A percentile compares a stretch with the other conserved stretches of the same genome.
These are phyloP conservation scores for Phycomyces nitens DNA, from an alignment of 192 early-diverging fungal species.

Conservation along the genomic window DNA sequence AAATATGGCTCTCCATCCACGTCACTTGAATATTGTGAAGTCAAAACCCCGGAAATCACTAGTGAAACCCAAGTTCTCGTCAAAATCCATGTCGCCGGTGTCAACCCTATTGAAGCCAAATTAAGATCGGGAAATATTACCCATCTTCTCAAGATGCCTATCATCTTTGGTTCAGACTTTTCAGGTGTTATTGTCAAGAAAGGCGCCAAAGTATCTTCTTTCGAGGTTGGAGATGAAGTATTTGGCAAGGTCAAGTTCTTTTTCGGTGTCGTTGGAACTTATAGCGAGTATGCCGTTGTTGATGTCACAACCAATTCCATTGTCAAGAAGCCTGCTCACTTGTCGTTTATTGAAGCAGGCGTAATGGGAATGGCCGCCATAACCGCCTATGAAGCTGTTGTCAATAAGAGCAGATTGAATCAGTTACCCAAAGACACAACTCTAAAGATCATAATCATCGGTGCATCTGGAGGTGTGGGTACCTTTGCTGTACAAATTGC, in stretches of 20 bases:
- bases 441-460: conserved; percentile 43
- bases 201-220: conserved; percentile 16
- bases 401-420: neutral
- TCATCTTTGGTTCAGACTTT: conserved; percentile 21
- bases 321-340: conserved; percentile 14
- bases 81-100: conserved; percentile 12
- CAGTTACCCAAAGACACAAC: neutral
- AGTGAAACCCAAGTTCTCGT: conserved; percentile 1
- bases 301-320: neutral
- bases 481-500: conserved; percentile 48
- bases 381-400: conserved; percentile 11
- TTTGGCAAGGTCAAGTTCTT: conserved; percentile 4
- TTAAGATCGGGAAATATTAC: conserved; percentile 10
- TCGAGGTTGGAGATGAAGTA: conserved; percentile 26
- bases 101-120: conserved; percentile 30
- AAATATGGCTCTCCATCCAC: neutral
- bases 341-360: conserved; percentile 12
- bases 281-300: conserved; percentile 16
- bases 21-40: neutral
- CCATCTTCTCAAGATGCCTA: neutral
- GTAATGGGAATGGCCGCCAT: conserved; percentile 7
- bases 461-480: conserved; percentile 52
- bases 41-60: neutral
- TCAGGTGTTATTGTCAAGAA: conserved; percentile 16
- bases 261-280: conserved; percentile 15